These are phyloP conservation scores for Escovopsis sp. DNA, from an alignment of 2,329 filamentous ascomycete species.

Conservation along the genomic window DNA sequence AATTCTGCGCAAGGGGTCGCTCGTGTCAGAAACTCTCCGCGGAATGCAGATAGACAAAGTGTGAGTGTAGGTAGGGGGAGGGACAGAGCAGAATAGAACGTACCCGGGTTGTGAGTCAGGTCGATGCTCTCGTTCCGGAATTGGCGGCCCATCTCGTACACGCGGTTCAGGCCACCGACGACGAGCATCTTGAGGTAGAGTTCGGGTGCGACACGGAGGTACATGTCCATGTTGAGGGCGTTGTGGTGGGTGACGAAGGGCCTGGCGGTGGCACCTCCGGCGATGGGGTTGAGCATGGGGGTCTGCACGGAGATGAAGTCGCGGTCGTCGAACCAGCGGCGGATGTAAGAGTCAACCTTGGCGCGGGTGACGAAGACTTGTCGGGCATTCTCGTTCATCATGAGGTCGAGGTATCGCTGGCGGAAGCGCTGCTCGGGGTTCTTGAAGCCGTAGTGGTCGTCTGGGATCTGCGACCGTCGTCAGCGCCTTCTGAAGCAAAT, in stretches of 20 bases:
- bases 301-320: conserved; percentile 94
- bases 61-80: no score
- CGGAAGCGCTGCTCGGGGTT: conserved; percentile 88
- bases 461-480: conserved; percentile 34
- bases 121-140: conserved; percentile 76
- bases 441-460: conserved; percentile 88
- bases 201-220: conserved; percentile 88
- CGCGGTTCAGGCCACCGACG: conserved; percentile 83
- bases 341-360: conserved; percentile 79
- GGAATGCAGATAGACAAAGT: no score
- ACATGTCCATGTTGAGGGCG: conserved; percentile 86
- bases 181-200: conserved; percentile 93
- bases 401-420: conserved; percentile 85
- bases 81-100: conserved; percentile 1
- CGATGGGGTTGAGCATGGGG: conserved; percentile 92
- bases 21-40: no score
- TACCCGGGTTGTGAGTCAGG: conserved; percentile 65
- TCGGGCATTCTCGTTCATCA: conserved; percentile 84
- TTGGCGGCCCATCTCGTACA: conserved; percentile 90
- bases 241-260: conserved; percentile 96
- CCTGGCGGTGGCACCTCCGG: conserved; percentile 83
- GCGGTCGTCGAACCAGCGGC: conserved; percentile 71
- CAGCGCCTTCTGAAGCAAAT: not conserved
- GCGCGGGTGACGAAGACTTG: conserved; percentile 73
- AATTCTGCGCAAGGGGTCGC: conserved; percentile 47